Conservation (phyloP, 257 asterid species). For the Mitragyna speciosa region DNA sequence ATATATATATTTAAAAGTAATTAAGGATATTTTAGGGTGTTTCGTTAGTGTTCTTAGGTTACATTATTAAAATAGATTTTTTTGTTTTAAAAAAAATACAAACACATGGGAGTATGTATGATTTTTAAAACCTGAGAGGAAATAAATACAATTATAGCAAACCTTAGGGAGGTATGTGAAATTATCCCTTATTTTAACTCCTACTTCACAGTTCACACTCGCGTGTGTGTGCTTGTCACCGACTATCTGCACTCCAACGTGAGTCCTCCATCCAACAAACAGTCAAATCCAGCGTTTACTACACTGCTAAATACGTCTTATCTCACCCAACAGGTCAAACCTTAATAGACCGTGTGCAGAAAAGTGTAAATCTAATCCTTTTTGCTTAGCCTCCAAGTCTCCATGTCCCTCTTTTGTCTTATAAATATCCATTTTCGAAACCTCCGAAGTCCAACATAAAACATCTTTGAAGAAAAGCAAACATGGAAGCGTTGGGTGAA, state of each 20-base stretch:
- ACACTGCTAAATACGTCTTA: not conserved
- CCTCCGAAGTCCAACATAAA: not conserved
- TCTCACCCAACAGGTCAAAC: not conserved
- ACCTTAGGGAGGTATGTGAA: too few relatives aligned
- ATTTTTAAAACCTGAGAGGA: too few relatives aligned
- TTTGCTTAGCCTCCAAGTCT: constrained; percentile 3
- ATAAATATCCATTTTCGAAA: not conserved
- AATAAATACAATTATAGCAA: too few relatives aligned
- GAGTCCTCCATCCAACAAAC: not conserved
- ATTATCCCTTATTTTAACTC: too few relatives aligned
- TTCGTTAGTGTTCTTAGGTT: too few relatives aligned
- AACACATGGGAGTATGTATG: too few relatives aligned
- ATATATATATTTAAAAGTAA: too few relatives aligned
- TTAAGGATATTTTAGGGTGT: too few relatives aligned
- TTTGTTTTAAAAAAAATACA: too few relatives aligned
- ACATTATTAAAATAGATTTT: too few relatives aligned
- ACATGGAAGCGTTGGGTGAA: constrained; percentile 46
- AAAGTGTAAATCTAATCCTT: not conserved
- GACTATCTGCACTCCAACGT: not conserved
- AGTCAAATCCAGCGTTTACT: not conserved
- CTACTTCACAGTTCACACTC: not conserved
- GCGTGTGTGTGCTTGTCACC: not conserved
- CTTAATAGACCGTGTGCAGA: not conserved
- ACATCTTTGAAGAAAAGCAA: not conserved
- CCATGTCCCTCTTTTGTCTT: not conserved